phyloP scores from a whole-genome alignment of 768 basidiomycete species.

The Hygrophoropsis aurantiaca region DNA sequence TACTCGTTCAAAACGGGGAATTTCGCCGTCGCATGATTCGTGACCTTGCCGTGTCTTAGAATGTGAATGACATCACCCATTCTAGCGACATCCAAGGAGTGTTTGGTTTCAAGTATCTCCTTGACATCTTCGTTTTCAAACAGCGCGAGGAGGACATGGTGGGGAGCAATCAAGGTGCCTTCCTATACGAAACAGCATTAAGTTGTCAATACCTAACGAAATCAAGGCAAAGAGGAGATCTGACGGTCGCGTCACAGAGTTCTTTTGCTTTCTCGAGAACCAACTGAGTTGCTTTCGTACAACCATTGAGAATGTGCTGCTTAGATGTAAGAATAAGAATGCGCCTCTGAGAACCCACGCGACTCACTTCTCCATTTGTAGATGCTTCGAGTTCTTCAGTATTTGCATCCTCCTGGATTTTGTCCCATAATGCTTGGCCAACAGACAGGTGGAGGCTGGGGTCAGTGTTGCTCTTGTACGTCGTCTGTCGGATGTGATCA shows the following conservation, averaged over 20 bases:
- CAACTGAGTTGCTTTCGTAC: neutral
- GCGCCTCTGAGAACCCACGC: neutral
- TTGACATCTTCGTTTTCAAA: neutral
- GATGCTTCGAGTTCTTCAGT: neutral
- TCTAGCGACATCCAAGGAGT: neutral
- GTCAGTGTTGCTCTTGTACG: neutral
- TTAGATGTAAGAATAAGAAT: neutral
- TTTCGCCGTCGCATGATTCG: neutral
- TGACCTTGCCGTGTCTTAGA: neutral
- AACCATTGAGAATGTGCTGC: neutral
- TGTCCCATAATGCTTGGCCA: constrained; percentile 5
- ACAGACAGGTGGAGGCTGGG: neutral
- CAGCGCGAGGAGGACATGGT: constrained; percentile 5
- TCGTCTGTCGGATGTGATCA: neutral
- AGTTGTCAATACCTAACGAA: no score
- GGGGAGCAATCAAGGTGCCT: constrained; percentile 1
- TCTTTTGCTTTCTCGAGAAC: neutral
- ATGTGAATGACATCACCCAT: neutral
- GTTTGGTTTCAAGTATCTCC: neutral
- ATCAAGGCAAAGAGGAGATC: neutral
- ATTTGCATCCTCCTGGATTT: neutral
- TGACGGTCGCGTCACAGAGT: neutral
- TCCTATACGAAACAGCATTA: neutral
- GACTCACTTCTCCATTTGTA: neutral
- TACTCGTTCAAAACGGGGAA: neutral